Conservation (phyloP, 73 alveolate species). For the Uronychia binucleata region DNA sequence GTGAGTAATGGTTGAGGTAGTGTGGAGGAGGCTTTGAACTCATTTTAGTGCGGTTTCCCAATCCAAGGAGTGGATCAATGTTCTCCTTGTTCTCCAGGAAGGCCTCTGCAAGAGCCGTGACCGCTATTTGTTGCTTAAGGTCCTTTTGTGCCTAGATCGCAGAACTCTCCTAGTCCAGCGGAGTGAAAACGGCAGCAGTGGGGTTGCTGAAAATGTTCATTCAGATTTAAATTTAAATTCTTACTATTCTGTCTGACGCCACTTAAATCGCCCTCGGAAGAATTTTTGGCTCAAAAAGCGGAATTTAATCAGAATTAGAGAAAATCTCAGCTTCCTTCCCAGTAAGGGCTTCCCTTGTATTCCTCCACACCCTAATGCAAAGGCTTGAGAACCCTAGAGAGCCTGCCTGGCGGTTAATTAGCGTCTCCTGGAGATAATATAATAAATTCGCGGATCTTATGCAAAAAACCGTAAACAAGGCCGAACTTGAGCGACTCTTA, state of each 20-base stretch:
- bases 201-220: background rate
- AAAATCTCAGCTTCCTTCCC: too few relatives aligned
- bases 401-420: background rate
- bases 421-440: background rate
- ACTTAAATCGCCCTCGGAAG: background rate
- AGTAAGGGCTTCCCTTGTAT: too few relatives aligned
- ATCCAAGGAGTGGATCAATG: too few relatives aligned
- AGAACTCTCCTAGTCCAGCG: background rate
- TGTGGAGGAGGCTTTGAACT: too few relatives aligned
- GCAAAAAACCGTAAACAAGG: background rate
- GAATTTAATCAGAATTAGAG: too few relatives aligned
- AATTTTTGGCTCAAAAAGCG: background rate
- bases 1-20: too few relatives aligned
- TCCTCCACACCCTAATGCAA: background rate
- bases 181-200: background rate
- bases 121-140: background rate
- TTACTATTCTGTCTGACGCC: background rate
- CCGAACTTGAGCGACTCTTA: constrained; percentile 3
- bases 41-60: too few relatives aligned
- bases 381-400: background rate
- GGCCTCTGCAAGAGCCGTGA: background rate
- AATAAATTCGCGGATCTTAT: background rate
- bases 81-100: background rate
- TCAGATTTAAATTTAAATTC: background rate
- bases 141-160: background rate